Percentiles rank a stretch among this genome's conserved stretches.
These are phyloP conservation scores for Gleditsia sinensis DNA, from an alignment of 306 rosid genomes.

Conservation along the genomic window DNA sequence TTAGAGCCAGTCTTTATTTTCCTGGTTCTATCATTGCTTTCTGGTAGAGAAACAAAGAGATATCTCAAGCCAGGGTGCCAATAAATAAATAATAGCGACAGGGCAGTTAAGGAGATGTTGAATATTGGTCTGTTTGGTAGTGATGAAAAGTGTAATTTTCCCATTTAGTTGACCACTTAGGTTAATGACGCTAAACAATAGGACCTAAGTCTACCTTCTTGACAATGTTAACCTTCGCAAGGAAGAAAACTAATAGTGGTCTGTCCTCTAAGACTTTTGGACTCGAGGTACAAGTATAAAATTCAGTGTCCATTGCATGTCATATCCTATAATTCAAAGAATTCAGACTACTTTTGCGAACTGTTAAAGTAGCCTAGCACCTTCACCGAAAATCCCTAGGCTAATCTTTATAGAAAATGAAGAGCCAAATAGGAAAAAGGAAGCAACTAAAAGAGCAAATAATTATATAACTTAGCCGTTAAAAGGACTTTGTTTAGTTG, in stretches of 20 bases:
- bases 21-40: background rate
- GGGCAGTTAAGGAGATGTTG: slow-evolving; percentile 37
- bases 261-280: background rate
- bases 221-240: background rate
- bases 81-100: background rate
- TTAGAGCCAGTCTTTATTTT: background rate
- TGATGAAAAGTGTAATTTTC: background rate
- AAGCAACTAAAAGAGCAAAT: too few relatives aligned
- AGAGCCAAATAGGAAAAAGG: background rate
- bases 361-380: background rate
- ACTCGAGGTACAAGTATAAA: background rate
- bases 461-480: too few relatives aligned
- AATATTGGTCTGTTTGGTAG: slow-evolving; percentile 43
- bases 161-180: background rate
- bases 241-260: background rate
- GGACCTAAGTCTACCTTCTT: background rate
- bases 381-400: background rate
- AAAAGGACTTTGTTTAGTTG: background rate
- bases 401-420: background rate
- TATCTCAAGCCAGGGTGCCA: background rate
- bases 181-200: background rate
- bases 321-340: background rate
- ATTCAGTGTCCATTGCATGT: background rate
- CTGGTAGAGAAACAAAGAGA: background rate
- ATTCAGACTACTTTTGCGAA: background rate